These are phyloP conservation scores for Cladorrhinum sp. DNA, from an alignment of 2,329 filamentous ascomycete species.

Conservation along the genomic window DNA sequence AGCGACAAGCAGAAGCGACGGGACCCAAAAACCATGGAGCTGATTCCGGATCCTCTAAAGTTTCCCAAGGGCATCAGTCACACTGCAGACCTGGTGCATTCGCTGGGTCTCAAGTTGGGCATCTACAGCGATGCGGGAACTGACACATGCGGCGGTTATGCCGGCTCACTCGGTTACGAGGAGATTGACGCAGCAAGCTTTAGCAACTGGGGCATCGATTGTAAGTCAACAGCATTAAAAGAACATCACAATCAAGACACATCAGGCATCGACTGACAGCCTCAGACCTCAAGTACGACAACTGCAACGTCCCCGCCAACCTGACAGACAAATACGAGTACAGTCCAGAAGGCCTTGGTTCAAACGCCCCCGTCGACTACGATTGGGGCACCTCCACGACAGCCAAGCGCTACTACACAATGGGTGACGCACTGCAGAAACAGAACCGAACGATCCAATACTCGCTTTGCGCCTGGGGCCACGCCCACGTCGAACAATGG, in stretches of 20 bases:
- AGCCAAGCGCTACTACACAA: slow-evolving; percentile 31
- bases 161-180: slow-evolving; percentile 56
- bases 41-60: slow-evolving; percentile 46
- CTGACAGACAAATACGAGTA: slow-evolving; percentile 17
- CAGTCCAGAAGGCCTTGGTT: slow-evolving; percentile 28
- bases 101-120: slow-evolving; percentile 57
- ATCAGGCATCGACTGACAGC: not conserved
- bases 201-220: slow-evolving; percentile 58
- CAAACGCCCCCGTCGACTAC: slow-evolving; percentile 30
- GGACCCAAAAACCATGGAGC: slow-evolving; percentile 40
- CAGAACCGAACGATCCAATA: slow-evolving; percentile 34
- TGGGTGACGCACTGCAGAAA: slow-evolving; percentile 35
- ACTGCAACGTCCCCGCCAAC: slow-evolving; percentile 38
- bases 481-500: slow-evolving; percentile 42
- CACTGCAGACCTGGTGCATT: slow-evolving; percentile 52
- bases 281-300: slow-evolving; percentile 55
- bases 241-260: too few relatives aligned
- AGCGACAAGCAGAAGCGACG: slow-evolving; percentile 40
- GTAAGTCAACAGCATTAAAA: too few relatives aligned
- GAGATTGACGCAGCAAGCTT: slow-evolving; percentile 56
- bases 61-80: slow-evolving; percentile 59
- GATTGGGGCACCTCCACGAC: slow-evolving; percentile 29
- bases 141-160: slow-evolving; percentile 53
- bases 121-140: slow-evolving; percentile 55
- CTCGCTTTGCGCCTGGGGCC: slow-evolving; percentile 37